phyloP scores from a whole-genome alignment of 257 asterid genomes.

The Scutellaria barbata region DNA sequence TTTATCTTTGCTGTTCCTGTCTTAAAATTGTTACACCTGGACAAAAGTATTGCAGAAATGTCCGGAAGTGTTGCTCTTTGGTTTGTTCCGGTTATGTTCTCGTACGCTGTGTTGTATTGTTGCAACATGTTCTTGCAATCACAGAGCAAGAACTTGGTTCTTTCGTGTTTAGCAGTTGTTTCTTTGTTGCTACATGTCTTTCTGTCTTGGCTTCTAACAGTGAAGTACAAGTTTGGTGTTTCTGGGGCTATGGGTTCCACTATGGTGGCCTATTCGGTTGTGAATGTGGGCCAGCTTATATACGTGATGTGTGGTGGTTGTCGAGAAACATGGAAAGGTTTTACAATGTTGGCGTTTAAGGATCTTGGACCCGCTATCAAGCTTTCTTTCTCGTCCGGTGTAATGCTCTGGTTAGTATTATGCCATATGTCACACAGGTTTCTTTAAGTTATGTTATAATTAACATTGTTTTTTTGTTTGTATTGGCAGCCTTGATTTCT shows the following conservation, averaged over 20 bases:
- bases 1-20: slow-evolving; percentile 53
- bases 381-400: slow-evolving; percentile 71
- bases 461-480: background rate
- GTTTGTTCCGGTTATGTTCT: slow-evolving; percentile 58
- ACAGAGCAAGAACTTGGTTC: slow-evolving; percentile 70
- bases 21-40: slow-evolving; percentile 63
- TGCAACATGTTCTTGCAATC: slow-evolving; percentile 74
- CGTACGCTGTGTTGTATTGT: slow-evolving; percentile 46
- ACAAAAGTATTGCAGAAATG: slow-evolving; percentile 46
- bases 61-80: slow-evolving; percentile 51
- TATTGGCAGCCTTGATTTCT: slow-evolving; percentile 57
- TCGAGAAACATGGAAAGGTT: slow-evolving; percentile 69
- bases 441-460: background rate
- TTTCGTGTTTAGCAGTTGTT: slow-evolving; percentile 53
- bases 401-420: slow-evolving; percentile 64
- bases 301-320: slow-evolving; percentile 63
- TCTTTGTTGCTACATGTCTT: slow-evolving; percentile 50
- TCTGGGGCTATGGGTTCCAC: slow-evolving; percentile 65
- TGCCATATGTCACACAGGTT: too few relatives aligned
- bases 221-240: slow-evolving; percentile 52
- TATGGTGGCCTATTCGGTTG: slow-evolving; percentile 56
- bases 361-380: slow-evolving; percentile 64
- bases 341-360: slow-evolving; percentile 53
- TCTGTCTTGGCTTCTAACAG: slow-evolving; percentile 63
- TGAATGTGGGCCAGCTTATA: slow-evolving; percentile 58